These are phyloP conservation scores for Batkoa obscura DNA, from an alignment of 371 early-diverging fungal genomes.

Conservation along the genomic window DNA sequence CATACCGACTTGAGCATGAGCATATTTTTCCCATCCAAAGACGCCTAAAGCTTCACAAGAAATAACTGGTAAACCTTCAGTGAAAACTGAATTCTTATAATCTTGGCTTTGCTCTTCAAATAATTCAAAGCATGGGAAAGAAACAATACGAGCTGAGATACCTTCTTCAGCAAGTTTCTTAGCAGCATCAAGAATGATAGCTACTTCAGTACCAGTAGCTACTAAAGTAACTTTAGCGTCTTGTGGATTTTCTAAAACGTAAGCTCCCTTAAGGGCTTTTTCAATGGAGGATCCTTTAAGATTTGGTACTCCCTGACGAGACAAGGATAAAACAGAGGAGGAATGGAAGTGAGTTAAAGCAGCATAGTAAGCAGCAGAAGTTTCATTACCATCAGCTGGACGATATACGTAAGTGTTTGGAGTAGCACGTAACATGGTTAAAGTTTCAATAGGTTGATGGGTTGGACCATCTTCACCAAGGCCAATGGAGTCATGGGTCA, in stretches of 20 bases:
- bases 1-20: slow-evolving; percentile 85
- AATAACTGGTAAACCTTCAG: slow-evolving; percentile 55
- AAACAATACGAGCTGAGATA: slow-evolving; percentile 69
- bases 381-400: slow-evolving; percentile 95
- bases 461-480: slow-evolving; percentile 98
- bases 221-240: slow-evolving; percentile 50
- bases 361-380: slow-evolving; percentile 71
- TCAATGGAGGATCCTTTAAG: slow-evolving; percentile 67
- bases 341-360: slow-evolving; percentile 48
- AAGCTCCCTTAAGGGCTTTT: slow-evolving; percentile 58
- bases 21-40: slow-evolving; percentile 89
- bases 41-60: slow-evolving; percentile 90
- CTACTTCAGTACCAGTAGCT: slow-evolving; percentile 94
- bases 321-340: slow-evolving; percentile 79
- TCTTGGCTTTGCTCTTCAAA: slow-evolving; percentile 81
- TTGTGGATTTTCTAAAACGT: slow-evolving; percentile 44
- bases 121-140: slow-evolving; percentile 87
- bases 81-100: slow-evolving; percentile 73
- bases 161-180: slow-evolving; percentile 36
- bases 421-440: slow-evolving; percentile 82
- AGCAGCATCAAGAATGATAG: slow-evolving; percentile 71
- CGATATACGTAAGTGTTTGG: slow-evolving; percentile 82
- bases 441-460: slow-evolving; percentile 98
- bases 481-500: slow-evolving; percentile 99
- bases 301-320: slow-evolving; percentile 91